Evolutionary conservation across 208 protist species (phyloP), one percentile per base, ranked within the genome.

Genomic region (Crithidia acanthocephali): DNA sequence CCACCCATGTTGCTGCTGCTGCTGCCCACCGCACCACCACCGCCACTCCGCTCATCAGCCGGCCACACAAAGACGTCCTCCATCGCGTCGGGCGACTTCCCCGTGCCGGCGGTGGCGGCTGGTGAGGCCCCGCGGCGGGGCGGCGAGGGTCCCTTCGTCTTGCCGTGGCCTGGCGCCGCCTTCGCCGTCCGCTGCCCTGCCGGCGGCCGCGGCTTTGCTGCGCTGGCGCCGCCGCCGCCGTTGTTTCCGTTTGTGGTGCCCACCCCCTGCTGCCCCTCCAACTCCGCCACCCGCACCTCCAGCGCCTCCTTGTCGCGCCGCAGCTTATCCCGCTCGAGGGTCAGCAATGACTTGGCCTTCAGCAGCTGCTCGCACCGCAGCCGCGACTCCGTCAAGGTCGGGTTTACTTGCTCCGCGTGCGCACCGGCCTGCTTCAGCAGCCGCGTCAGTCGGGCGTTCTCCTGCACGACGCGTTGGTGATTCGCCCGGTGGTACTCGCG

Each of bases 401-500:
- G 94, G 33, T 90, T 87, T 52, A 97, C 79, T 55, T 87, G 76
- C 64, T 89, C 76, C 8, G 88, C 87, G 60, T 96, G 86, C 65
- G 81, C 58, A 48, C 92, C 80, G 7, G 91, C 83, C 62, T 93
- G 84, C 65, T 83, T 81, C 45, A 98, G 78, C 57, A 94, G 76
- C 71, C 86, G 87, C 44, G 58, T 61, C 35, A 97, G 58, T 57
- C 83, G 81, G 42, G 87, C 88, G 51, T 93, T 95, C 62, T 96
- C 91, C 79, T 97, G 92, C 58, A 97, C 87, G 18, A 96, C 87
- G 44, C 91, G 86, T 45, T 91, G 91, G 75, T 98, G 92, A 60
- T 84, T 92, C 51, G 82, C 77, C 40, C 91, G 86, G 76, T 98
- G 95, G 68, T 93, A 97, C 62, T 97, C 93, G 44, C 90, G 82